These are phyloP conservation scores for Leccinum variicolor DNA, from an alignment of 768 basidiomycete genomes.

Conservation along the genomic window DNA sequence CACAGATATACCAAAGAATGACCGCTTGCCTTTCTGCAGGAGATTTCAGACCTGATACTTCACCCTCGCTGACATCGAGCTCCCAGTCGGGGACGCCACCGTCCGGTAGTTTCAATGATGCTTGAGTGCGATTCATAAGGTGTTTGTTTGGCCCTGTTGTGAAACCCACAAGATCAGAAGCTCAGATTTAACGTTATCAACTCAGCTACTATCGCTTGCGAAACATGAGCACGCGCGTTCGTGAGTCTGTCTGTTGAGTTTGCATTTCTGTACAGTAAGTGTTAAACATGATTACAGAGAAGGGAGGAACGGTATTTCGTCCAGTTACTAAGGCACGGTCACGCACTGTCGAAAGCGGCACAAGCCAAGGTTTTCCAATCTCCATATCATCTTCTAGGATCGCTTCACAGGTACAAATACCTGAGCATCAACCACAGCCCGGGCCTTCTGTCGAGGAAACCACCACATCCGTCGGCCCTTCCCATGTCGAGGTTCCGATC, in stretches of 20 bases:
- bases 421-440: not conserved
- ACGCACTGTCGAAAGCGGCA: conserved; percentile 33
- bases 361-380: conserved; percentile 18
- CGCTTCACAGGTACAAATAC: conserved; percentile 1
- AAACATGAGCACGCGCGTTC: conserved; percentile 47
- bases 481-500: conserved; percentile 18
- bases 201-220: not conserved
- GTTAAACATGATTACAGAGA: conserved; percentile 45
- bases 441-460: not conserved
- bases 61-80: conserved; percentile 41
- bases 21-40: conserved; percentile 54
- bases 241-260: conserved; percentile 44
- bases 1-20: not conserved
- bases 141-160: conserved; percentile 29
- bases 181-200: not conserved
- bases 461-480: not conserved
- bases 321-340: conserved; percentile 59
- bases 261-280: not conserved
- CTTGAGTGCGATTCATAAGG: conserved; percentile 24
- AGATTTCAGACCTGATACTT: conserved; percentile 38
- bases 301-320: conserved; percentile 66
- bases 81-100: conserved; percentile 64
- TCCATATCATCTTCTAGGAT: conserved; percentile 15
- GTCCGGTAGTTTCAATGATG: conserved; percentile 44
- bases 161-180: not conserved